Conservation (phyloP, 1,139 yeast genomes). For the Suhomyces ambrosiae region DNA sequence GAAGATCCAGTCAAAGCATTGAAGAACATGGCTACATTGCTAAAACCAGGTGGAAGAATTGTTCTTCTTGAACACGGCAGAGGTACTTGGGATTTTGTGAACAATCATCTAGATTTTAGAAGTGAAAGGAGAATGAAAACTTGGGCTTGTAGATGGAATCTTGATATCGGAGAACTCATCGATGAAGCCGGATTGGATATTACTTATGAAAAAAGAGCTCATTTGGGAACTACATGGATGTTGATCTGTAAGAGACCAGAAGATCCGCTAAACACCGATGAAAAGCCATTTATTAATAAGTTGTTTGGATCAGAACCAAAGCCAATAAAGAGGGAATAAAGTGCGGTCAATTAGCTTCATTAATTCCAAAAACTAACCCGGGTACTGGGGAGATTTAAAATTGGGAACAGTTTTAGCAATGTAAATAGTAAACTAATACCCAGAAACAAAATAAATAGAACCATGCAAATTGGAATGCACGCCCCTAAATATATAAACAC, state of each 20-base stretch:
- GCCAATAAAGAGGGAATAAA: constrained; percentile 26
- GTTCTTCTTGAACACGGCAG: constrained; percentile 91
- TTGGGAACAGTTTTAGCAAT: too few species aligned
- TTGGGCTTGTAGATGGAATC: constrained; percentile 98
- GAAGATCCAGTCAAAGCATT: constrained; percentile 87
- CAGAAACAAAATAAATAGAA: too few species aligned
- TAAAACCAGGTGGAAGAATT: constrained; percentile 90
- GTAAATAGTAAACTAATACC: too few species aligned
- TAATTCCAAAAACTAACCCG: too few species aligned
- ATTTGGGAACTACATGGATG: constrained; percentile 94
- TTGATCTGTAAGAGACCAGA: constrained; percentile 72
- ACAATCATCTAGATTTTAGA: constrained; percentile 77
- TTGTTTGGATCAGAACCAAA: constrained; percentile 42
- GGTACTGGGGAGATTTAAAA: too few species aligned
- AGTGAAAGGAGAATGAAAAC: constrained; percentile 82
- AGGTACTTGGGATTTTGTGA: constrained; percentile 75
- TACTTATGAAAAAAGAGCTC: constrained; percentile 76
- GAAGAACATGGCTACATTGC: constrained; percentile 66
- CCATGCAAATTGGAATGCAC: too few species aligned
- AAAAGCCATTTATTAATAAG: constrained; percentile 47
- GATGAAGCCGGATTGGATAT: constrained; percentile 84
- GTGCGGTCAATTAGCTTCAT: too few species aligned
- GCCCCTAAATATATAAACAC: too few species aligned
- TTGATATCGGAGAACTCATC: constrained; percentile 84
- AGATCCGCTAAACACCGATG: constrained; percentile 51